phyloP scores from a whole-genome alignment of 768 basidiomycete species.

The Termitomyces sp. region DNA sequence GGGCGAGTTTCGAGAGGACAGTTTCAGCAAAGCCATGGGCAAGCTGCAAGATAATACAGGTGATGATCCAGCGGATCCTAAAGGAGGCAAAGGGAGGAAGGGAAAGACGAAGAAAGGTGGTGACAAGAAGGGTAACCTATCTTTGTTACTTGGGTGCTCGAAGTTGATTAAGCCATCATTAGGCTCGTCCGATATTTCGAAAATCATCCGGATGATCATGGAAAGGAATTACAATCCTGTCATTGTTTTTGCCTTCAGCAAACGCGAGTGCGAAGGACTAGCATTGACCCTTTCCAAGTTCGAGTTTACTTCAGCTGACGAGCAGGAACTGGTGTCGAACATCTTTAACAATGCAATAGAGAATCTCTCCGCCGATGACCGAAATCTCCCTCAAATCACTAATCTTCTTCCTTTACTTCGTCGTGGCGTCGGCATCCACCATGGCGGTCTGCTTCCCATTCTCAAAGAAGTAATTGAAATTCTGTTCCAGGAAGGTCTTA shows the following conservation, averaged over 20 bases:
- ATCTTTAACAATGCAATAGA: constrained; percentile 96
- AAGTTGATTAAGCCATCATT: not conserved
- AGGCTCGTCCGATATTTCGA: constrained; percentile 93
- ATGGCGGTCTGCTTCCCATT: constrained; percentile 94
- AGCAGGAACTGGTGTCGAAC: constrained; percentile 77
- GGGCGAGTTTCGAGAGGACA: constrained; percentile 94
- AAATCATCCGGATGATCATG: constrained; percentile 99
- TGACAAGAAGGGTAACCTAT: constrained; percentile 70
- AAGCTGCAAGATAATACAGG: constrained; percentile 78
- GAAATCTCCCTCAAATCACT: constrained; percentile 87
- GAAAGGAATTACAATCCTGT: constrained; percentile 95
- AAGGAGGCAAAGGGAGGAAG: constrained; percentile 79
- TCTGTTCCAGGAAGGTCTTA: constrained; percentile 94
- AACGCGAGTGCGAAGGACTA: constrained; percentile 93
- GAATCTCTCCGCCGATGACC: constrained; percentile 80
- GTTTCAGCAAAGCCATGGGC: constrained; percentile 97
- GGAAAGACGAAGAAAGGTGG: constrained; percentile 95
- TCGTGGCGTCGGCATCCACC: constrained; percentile 96
- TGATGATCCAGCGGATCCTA: constrained; percentile 89
- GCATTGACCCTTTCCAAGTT: constrained; percentile 92
- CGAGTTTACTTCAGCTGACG: constrained; percentile 90
- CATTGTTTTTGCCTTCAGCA: constrained; percentile 97
- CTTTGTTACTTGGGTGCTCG: not conserved
- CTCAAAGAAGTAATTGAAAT: constrained; percentile 99
- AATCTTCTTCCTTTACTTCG: constrained; percentile 89